Evolutionary conservation across 768 basidiomycete species (phyloP).

Genomic region (Solioccasus polychromus): DNA sequence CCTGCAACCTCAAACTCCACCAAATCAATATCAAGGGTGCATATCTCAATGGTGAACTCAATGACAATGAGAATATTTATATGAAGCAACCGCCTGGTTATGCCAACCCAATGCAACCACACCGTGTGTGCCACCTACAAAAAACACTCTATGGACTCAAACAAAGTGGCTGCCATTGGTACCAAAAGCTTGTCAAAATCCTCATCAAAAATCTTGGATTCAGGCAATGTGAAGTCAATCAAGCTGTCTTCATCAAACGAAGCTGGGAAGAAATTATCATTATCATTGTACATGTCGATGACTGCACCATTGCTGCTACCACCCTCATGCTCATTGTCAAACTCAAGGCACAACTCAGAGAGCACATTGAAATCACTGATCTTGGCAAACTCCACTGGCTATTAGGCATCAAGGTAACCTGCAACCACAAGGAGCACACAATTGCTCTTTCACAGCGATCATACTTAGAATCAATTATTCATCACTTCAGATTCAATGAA

Average conservation of each 20-base stretch:
- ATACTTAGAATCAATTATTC: slow-evolving; percentile 33
- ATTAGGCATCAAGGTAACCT: slow-evolving; percentile 1
- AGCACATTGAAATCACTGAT: not conserved
- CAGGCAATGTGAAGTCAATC: not conserved
- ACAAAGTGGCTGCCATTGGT: not conserved
- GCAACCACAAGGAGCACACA: not conserved
- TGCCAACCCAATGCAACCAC: too few relatives aligned
- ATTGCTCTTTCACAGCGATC: slow-evolving; percentile 2
- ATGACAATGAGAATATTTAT: too few relatives aligned
- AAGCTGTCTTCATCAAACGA: not conserved
- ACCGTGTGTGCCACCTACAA: too few relatives aligned
- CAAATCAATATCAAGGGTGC: too few relatives aligned
- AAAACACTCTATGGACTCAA: not conserved
- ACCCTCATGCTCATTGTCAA: not conserved
- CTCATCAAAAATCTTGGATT: not conserved
- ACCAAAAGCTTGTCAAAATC: not conserved
- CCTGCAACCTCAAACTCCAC: too few relatives aligned
- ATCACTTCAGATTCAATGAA: slow-evolving; percentile 26
- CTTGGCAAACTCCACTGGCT: slow-evolving; percentile 7
- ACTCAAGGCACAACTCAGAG: not conserved
- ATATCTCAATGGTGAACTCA: too few relatives aligned
- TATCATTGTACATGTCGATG: slow-evolving; percentile 10
- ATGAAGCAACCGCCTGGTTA: too few relatives aligned
- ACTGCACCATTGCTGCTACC: slow-evolving; percentile 14
- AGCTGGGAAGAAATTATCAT: not conserved